Evolutionary conservation across 805 yeast species (phyloP), one percentile per base, ranked within the genome.

Genomic region (Ogataea minuta): DNA sequence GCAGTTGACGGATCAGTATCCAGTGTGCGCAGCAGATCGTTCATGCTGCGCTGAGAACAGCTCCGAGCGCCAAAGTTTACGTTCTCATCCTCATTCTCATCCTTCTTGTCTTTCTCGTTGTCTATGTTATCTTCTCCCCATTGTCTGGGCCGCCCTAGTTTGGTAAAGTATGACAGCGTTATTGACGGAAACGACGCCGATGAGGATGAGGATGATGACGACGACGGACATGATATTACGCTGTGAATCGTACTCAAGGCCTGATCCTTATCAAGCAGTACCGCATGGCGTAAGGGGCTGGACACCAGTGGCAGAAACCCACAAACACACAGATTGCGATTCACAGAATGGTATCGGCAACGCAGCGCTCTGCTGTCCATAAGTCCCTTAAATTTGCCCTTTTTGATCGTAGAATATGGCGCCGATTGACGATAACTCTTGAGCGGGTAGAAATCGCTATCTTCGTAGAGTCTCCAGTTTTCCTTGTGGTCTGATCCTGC

Each of bases 361-460:
- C 52, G 37, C 11, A 44, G 45, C 46, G 45, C 37, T 23, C 54
- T 28, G 39, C 47, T 46, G 31, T 50, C 52, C 9, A 50, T 31
- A 9, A 46, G 33, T 7, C 52, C 54, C 30, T 45, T 47, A 31
- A 50, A 50, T 42, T 47, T 50, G 3, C 54, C 54, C 32, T 47
- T 47, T 31, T 42, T 44, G 20, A 50, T 47, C 17, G 43, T 42
- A 3, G 39, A 19, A 20, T 33, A 39, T 0, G 45, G 43, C 30
- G 42, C 40, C 6, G 28, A 9, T 6, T 31, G 26, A n/a, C 26
- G 25, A 16, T 34, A 34, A 23, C 25, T 25, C n/a, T 19, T 19
- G 13, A 31, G 36, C 13, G 29, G 36, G 7, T 15, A 12, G 6
- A n/a, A n/a, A 23, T 34, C 23, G 30, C 10, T 12, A 13, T 19